Evolutionary conservation across 1,284 basidiomycete genomes (phyloP), one percentile per base, ranked within the genome.

Genomic region (Cryptococcus sp.): DNA sequence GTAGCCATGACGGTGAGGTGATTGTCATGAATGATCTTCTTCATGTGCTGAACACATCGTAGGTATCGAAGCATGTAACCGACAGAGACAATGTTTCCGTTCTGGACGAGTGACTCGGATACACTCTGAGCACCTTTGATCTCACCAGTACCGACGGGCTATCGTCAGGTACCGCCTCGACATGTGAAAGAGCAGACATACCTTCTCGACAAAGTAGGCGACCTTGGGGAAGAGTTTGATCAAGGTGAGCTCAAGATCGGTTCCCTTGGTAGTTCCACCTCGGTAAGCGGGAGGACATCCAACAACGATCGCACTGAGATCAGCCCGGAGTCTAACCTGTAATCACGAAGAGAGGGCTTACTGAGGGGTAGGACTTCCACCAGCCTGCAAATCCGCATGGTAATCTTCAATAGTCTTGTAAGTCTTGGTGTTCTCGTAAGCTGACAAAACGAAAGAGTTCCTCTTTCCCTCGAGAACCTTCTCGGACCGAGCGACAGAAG

Each of bases 1-100:
- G 93, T 97, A 48, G 88, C 83, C 93, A 98, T 98, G 53, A 98
- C 92, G n/a, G 87, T 88, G 55, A 98, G 81, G 69, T 92, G 83
- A 75, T 97, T 96, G 58, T 94, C 91, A 67, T 91, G 81, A 70
- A 98, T 88, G 72, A 98, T 93, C 58, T 87, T 82, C 78, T 98
- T 97, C 91, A 98, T 98, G 82, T 87, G 88, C 77, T 98, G 94
- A 19, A 96, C 91, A 46, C 90, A 92, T 74, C 87, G 88, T 64
- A 94, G 81, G 78, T 96, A 96, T 55, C 91, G 85, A 52, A 96
- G 79, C 90, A 94, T 94, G 70, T 82, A 82, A 4, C 94, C 94
- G 56, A 98, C 90, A 31, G 89, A 92, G 66, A 91, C 91, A 58
- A 94, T 79, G 49, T 87, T 87, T 54, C 82, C 80, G 56, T 81